Evolutionary conservation across 805 yeast species (phyloP), one percentile per base, ranked within the genome.

Genomic region (Schizosaccharomyces lindneri): DNA sequence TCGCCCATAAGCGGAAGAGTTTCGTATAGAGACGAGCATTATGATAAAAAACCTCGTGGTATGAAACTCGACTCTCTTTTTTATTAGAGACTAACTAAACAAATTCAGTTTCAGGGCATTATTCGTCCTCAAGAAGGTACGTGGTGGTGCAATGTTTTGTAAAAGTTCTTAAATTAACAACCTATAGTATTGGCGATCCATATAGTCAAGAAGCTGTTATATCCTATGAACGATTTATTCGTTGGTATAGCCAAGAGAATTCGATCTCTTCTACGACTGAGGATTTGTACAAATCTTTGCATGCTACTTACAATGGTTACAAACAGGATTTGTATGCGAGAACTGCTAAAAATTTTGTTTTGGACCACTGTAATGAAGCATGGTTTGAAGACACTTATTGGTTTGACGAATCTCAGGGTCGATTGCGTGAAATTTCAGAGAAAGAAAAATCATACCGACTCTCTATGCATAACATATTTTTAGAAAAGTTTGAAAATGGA

Each of bases 351-450:
- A 64, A 64, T 1, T 65, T 65, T 43, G 66, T 65, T 17, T 61
- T 61, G 21, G 61, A 57, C 48, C 66, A 63, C 55, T 63, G 31
- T 15, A 55, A 63, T 43, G 66, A 65, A 31, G 61, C 61, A n/a
- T 65, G 66, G 66, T 65, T 65, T 61, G 61, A 63, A 36, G 66
- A 65, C 48, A 51, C 61, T 13, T 65, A 65, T 55, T 63, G 59
- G 46, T 62, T 64, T 4, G 63, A 24, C 36, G 57, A 21, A 29
- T 24, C 31, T 24, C 36, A 51, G 15, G 57, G 36, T 24, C 31
- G 36, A 21, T 21, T 51, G 36, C 51, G 21, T 46, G 31, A 21
- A 24, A 29, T 51, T 5, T 51, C 57, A 3, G 57, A 24, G 3
- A 29, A 24, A 5, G 57, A 51, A 29, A 51, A 51, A 51, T 24